Evolutionary conservation across 2,329 filamentous ascomycete species (phyloP).

Genomic region (Zopfia rhizophila): DNA sequence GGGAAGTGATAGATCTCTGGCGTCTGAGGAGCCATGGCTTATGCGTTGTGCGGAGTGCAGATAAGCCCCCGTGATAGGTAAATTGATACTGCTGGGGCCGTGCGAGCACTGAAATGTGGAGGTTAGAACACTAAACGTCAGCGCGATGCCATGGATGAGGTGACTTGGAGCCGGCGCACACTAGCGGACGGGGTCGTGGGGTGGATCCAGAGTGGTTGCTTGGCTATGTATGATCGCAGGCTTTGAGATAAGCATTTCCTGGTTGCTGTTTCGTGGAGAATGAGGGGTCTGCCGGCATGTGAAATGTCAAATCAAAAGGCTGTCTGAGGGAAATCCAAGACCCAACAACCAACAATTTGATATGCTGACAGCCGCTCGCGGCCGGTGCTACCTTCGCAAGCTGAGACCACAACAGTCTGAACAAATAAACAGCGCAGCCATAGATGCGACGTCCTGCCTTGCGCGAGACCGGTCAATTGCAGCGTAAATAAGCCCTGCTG

Average conservation of each 20-base stretch:
- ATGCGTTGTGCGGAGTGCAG: background rate
- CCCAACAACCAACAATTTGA: too few relatives aligned
- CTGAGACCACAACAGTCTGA: constrained; percentile 11
- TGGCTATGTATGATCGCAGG: background rate
- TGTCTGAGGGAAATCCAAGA: too few relatives aligned
- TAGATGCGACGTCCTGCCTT: background rate
- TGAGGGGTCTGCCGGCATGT: background rate
- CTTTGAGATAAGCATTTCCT: background rate
- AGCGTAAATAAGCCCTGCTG: background rate
- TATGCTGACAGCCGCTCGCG: constrained; percentile 4
- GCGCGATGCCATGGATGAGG: too few relatives aligned
- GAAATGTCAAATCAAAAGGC: too few relatives aligned
- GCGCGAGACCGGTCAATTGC: too few relatives aligned
- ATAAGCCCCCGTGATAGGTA: background rate
- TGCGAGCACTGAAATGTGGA: too few relatives aligned
- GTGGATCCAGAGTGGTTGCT: too few relatives aligned
- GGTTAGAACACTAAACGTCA: too few relatives aligned
- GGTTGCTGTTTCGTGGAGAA: background rate
- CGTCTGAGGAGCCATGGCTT: constrained; percentile 8
- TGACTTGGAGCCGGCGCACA: too few relatives aligned
- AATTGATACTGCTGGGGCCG: background rate
- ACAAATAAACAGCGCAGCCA: background rate
- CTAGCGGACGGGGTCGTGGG: background rate
- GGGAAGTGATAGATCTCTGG: constrained; percentile 23
- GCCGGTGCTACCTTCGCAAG: background rate